These are phyloP conservation scores for Colletotrichum sp. DNA, from an alignment of 2,329 filamentous ascomycete genomes.

Conservation along the genomic window DNA sequence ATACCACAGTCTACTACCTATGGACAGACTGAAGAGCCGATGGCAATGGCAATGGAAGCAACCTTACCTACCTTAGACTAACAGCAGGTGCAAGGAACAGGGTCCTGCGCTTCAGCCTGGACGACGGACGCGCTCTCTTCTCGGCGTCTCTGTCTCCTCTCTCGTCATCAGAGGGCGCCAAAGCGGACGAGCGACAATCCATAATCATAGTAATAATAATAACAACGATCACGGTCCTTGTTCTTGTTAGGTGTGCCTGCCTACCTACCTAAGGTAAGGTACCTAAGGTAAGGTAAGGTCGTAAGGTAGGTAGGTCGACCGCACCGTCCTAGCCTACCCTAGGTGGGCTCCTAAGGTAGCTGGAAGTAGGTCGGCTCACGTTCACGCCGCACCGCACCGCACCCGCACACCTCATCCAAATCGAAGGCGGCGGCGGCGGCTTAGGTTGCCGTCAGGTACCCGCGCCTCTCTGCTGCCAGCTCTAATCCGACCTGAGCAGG, in stretches of 20 bases:
- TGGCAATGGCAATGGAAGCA: not conserved
- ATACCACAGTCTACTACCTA: not conserved
- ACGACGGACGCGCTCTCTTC: constrained; percentile 6
- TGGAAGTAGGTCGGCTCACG: not conserved
- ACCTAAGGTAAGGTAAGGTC: not conserved
- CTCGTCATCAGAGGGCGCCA: not conserved
- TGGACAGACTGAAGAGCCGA: not conserved
- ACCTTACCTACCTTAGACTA: not conserved
- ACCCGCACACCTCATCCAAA: not conserved
- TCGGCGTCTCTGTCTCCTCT: constrained; percentile 4
- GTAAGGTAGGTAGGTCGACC: not conserved
- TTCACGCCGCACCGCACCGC: not conserved
- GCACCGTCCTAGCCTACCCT: not conserved
- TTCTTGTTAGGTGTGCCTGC: not conserved
- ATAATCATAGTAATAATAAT: not conserved
- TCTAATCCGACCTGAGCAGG: not conserved
- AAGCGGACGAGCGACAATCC: not conserved
- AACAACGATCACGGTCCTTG: not conserved
- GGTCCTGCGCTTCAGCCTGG: constrained; percentile 9
- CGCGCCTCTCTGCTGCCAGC: not conserved
- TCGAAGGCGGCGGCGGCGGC: not conserved
- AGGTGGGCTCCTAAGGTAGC: not conserved
- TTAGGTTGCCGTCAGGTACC: not conserved
- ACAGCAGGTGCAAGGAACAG: not conserved
- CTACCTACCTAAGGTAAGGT: not conserved